Base-by-base conservation (phyloP, 2,329 filamentous ascomycete genomes). In the Phialophora verrucosa region DNA sequence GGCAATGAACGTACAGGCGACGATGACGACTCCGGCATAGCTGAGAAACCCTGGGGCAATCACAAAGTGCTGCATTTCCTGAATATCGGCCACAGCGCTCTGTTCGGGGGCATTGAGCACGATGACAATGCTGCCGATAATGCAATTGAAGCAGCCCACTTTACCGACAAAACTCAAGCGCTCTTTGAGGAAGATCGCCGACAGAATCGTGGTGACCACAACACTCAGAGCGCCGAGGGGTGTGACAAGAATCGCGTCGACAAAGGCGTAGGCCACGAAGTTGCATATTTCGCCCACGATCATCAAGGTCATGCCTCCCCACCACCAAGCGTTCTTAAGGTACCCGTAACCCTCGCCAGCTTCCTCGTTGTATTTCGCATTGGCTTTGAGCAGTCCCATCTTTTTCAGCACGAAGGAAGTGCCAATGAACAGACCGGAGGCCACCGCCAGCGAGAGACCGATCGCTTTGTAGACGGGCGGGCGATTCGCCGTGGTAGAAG, bases 271-370 rank as follows among this genome's bases (percentile, higher is more conserved):
- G 62, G 95, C 95, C 76, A 94, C 92, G 77, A 98, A 96, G 80
- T 99, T 99, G 86, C 92, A 96, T 64, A 97, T 87, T 79, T 99
- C 95, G 72, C 95, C 95, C 51, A 98, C 74, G 73, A 98, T 97
- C 95, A 99, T 98, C 66, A 98, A 84, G 0, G 83, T 93, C 95
- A 99, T 98, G 73, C 95, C 95, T 1, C 83, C 79, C 95, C 95
- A 99, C 95, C 95, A 99, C 82, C 87, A 97, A 23, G 83, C 83
- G 75, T 98, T 98, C 82, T 96, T 97, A 73, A 99, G 87, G 77
- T 98, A 99, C 69, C 94, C 93, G 78, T 98, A 98, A 64, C 95
- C 95, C 79, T 98, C 94, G 67, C 95, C 95, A 0, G 95, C 93
- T 71, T 91, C 92, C 80, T 98, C 93, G 69, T 96, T 91, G 83